These are phyloP conservation scores for Fusarium hostae DNA, from an alignment of 2,329 filamentous ascomycete genomes.

Conservation along the genomic window DNA sequence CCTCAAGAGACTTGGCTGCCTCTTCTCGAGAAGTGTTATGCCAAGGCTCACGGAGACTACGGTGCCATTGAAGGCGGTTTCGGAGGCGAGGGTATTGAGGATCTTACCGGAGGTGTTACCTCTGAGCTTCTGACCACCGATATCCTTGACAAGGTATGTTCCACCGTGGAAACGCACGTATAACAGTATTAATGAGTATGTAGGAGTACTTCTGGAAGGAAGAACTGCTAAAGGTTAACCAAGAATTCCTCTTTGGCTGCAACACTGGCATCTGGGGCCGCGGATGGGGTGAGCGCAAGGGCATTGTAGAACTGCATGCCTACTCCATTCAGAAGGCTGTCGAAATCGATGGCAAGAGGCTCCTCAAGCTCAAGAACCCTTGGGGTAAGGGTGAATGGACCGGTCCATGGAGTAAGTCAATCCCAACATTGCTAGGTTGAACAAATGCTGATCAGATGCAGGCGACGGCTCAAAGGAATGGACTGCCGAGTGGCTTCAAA, in stretches of 20 bases:
- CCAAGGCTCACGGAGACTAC: slow-evolving; percentile 85
- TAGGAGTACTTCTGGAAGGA: slow-evolving; percentile 75
- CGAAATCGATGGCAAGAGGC: slow-evolving; percentile 66
- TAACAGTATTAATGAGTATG: neutral
- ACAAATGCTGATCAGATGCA: slow-evolving; percentile 37
- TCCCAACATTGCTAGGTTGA: accelerated
- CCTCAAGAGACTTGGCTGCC: slow-evolving; percentile 85
- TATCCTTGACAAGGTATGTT: slow-evolving; percentile 75
- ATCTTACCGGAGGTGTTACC: slow-evolving; percentile 73
- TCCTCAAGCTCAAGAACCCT: slow-evolving; percentile 77
- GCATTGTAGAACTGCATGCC: slow-evolving; percentile 68
- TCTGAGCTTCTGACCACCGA: slow-evolving; percentile 73
- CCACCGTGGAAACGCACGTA: accelerated
- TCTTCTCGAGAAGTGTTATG: slow-evolving; percentile 82
- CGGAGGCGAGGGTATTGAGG: slow-evolving; percentile 67
- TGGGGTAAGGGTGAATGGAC: slow-evolving; percentile 87
- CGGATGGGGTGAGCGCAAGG: slow-evolving; percentile 58
- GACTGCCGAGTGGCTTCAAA: slow-evolving; percentile 81
- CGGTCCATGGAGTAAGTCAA: slow-evolving; percentile 73
- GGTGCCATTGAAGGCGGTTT: slow-evolving; percentile 79
- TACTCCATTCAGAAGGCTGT: slow-evolving; percentile 71
- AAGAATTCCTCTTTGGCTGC: slow-evolving; percentile 78
- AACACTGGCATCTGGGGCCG: slow-evolving; percentile 57
- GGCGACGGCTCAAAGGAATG: slow-evolving; percentile 84
- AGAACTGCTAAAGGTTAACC: slow-evolving; percentile 80